phyloP scores from a whole-genome alignment of 208 protist species.

The Strigomonas galati region DNA sequence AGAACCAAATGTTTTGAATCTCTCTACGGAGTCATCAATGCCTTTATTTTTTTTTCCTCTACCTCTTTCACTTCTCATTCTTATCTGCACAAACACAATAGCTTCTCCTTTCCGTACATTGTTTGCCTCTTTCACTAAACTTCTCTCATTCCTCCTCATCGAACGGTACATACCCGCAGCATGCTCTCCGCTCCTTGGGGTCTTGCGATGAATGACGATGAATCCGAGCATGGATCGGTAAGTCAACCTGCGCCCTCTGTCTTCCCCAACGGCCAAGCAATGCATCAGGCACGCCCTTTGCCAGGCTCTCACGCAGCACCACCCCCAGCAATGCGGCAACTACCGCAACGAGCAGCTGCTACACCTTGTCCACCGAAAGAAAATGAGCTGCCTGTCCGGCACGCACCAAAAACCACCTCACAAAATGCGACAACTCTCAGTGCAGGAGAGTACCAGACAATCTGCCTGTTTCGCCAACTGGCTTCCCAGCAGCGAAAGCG shows the following conservation, averaged over 20 bases:
- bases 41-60: not conserved
- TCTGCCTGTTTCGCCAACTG: constrained; percentile 8
- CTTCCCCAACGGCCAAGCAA: too few relatives aligned
- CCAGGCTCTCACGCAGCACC: too few relatives aligned
- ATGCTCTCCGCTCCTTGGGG: not conserved
- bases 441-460: not conserved
- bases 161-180: too few relatives aligned
- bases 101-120: too few relatives aligned
- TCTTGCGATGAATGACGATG: not conserved
- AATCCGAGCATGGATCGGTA: not conserved
- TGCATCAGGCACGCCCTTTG: too few relatives aligned
- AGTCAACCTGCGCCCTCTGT: not conserved
- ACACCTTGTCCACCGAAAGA: not conserved
- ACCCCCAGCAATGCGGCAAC: too few relatives aligned
- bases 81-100: not conserved
- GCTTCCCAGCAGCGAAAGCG: not conserved
- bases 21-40: not conserved
- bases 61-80: not conserved
- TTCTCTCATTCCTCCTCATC: too few relatives aligned
- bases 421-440: not conserved
- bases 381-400: too few relatives aligned
- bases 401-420: not conserved
- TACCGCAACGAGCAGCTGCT: too few relatives aligned
- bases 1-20: not conserved
- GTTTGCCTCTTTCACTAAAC: too few relatives aligned